Percentiles rank a stretch among this genome's conserved stretches.
These are phyloP conservation scores for Haberlea rhodopensis DNA, from an alignment of 257 asterid genomes.

Conservation along the genomic window DNA sequence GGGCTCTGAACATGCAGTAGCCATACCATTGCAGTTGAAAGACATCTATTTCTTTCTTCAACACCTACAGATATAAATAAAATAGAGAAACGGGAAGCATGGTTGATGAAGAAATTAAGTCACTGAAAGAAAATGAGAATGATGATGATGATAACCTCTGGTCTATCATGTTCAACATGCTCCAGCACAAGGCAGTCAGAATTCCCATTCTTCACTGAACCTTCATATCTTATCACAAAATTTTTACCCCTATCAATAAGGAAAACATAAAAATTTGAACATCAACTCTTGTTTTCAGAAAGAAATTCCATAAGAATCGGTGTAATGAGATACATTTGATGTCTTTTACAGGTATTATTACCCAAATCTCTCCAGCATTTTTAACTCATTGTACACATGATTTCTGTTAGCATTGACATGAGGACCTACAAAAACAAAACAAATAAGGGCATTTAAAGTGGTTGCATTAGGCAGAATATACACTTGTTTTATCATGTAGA, in stretches of 20 bases:
- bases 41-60: slow-evolving; percentile 67
- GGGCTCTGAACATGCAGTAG: slow-evolving; percentile 87
- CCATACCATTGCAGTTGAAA: slow-evolving; percentile 81
- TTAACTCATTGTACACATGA: slow-evolving; percentile 77
- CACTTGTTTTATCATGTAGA: no score
- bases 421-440: slow-evolving; percentile 59
- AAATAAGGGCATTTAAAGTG: slow-evolving; percentile 14
- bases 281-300: background rate
- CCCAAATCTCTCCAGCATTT: slow-evolving; percentile 93
- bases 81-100: slow-evolving; percentile 21
- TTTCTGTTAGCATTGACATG: slow-evolving; percentile 71
- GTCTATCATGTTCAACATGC: slow-evolving; percentile 89
- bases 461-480: background rate
- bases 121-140: slow-evolving; percentile 21
- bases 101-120: background rate
- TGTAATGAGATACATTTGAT: background rate
- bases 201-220: slow-evolving; percentile 60
- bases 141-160: slow-evolving; percentile 62
- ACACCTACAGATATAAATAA: slow-evolving; percentile 43
- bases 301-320: slow-evolving; percentile 19
- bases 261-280: slow-evolving; percentile 18
- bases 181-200: slow-evolving; percentile 81
- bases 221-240: slow-evolving; percentile 75
- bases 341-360: slow-evolving; percentile 31
- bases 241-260: slow-evolving; percentile 68